Evolutionary conservation across 2,329 filamentous ascomycete species (phyloP).

Genomic region (Fusarium subglutinans): DNA sequence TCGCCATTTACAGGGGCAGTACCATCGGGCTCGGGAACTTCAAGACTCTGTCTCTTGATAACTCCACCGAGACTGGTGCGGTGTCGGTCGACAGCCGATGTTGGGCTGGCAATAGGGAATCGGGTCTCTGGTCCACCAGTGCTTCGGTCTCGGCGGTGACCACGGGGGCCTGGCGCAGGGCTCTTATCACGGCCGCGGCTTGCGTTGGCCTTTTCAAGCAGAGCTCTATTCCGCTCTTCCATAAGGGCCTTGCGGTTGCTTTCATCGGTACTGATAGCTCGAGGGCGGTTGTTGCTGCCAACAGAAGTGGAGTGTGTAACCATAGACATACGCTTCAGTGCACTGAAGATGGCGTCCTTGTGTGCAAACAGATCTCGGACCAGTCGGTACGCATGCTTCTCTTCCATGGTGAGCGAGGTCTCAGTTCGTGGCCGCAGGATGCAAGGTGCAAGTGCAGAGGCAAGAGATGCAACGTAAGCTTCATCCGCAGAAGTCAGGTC

Average conservation of each 20-base stretch:
- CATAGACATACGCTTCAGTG: constrained; percentile 88
- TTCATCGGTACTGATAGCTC: constrained; percentile 94
- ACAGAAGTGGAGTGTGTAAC: constrained; percentile 71
- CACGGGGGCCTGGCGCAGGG: constrained; percentile 69
- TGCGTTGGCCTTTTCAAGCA: constrained; percentile 72
- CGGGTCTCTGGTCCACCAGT: constrained; percentile 77
- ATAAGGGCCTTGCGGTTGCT: constrained; percentile 93
- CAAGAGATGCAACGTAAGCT: constrained; percentile 78
- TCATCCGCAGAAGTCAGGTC: constrained; percentile 97
- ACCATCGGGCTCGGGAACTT: constrained; percentile 75
- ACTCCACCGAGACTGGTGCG: constrained; percentile 59
- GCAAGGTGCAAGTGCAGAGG: constrained; percentile 80
- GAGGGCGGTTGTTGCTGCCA: constrained; percentile 67
- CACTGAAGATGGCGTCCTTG: constrained; percentile 95
- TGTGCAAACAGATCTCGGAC: constrained; percentile 91
- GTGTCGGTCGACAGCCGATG: constrained; percentile 61
- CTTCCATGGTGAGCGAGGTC: constrained; percentile 92
- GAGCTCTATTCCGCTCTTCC: constrained; percentile 88
- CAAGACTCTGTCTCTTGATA: constrained; percentile 75
- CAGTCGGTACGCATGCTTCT: constrained; percentile 90
- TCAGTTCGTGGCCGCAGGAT: constrained; percentile 88
- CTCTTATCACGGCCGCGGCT: constrained; percentile 78
- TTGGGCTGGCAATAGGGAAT: constrained; percentile 82
- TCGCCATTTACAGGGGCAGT: constrained; percentile 56
- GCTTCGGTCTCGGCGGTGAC: constrained; percentile 84